These are phyloP conservation scores for Plasmodium gaboni DNA, from an alignment of 169 alveolate genomes.

Conservation along the genomic window DNA sequence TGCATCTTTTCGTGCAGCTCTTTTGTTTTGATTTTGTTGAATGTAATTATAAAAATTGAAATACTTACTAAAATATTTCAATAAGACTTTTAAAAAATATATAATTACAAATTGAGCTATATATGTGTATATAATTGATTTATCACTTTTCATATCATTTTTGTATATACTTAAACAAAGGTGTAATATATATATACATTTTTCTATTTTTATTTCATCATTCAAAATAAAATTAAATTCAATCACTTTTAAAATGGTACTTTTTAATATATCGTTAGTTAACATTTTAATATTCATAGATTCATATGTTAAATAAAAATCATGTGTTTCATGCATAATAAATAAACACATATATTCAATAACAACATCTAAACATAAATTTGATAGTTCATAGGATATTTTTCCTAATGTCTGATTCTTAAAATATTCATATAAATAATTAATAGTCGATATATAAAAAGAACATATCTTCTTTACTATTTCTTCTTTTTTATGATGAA, in stretches of 20 bases:
- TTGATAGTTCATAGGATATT: slow-evolving; percentile 11
- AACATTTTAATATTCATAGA: slow-evolving; percentile 1
- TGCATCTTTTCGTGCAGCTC: neutral
- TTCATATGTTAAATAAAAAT: slow-evolving; percentile 49
- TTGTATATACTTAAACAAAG: slow-evolving; percentile 37
- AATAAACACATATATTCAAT: slow-evolving; percentile 70
- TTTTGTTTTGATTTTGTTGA: slow-evolving; percentile 4
- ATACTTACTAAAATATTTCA: slow-evolving; percentile 33
- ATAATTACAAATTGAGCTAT: slow-evolving; percentile 35
- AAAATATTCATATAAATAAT: slow-evolving; percentile 28
- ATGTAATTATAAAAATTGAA: slow-evolving; percentile 14
- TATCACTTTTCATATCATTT: slow-evolving; percentile 33
- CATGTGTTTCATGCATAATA: slow-evolving; percentile 29
- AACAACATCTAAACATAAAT: slow-evolving; percentile 46
- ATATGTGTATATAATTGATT: slow-evolving; percentile 7
- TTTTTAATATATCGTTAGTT: slow-evolving; percentile 39
- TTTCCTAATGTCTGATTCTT: slow-evolving; percentile 1
- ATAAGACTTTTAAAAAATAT: slow-evolving; percentile 31
- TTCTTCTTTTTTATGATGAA: slow-evolving; percentile 29
- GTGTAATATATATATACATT: slow-evolving; percentile 53
- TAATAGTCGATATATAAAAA: slow-evolving; percentile 18
- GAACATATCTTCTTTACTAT: slow-evolving; percentile 44
- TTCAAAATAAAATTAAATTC: slow-evolving; percentile 16
- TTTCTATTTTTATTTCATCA: slow-evolving; percentile 55
- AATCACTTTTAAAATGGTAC: slow-evolving; percentile 12